phyloP scores from a whole-genome alignment of 306 rosid genomes.

The Prunus dulcis region DNA sequence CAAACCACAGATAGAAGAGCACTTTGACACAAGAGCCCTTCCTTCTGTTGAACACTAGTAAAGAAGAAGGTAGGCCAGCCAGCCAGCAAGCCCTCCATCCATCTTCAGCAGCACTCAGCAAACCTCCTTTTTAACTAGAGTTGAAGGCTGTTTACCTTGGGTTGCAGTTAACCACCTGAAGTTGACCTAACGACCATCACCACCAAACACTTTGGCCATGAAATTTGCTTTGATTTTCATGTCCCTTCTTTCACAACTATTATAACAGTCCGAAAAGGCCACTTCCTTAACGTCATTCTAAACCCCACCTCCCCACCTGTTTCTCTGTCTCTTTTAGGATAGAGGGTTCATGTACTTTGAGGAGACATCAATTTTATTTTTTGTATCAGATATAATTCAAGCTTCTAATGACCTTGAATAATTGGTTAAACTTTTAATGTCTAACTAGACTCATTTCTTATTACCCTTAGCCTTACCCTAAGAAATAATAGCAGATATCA shows the following conservation, averaged over 20 bases:
- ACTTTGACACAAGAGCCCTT: slow-evolving; percentile 20
- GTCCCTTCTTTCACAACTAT: slow-evolving; percentile 27
- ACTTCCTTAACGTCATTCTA: slow-evolving; percentile 1
- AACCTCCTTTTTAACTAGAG: slow-evolving; percentile 2
- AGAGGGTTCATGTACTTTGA: not conserved
- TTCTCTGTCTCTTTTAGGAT: not conserved
- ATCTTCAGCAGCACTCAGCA: not conserved
- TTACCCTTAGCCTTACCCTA: no score
- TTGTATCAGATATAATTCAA: not conserved
- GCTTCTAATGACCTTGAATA: not conserved
- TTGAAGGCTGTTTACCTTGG: slow-evolving; percentile 12
- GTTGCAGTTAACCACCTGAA: slow-evolving; percentile 52
- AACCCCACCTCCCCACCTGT: not conserved
- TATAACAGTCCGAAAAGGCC: slow-evolving; percentile 20
- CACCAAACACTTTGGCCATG: slow-evolving; percentile 24
- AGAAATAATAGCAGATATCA: not conserved
- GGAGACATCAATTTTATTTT: not conserved
- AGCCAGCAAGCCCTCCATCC: not conserved
- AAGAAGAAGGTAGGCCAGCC: slow-evolving; percentile 7
- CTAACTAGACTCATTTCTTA: no score
- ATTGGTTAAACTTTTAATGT: no score
- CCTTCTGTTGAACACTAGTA: slow-evolving; percentile 19
- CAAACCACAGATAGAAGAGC: slow-evolving; percentile 22
- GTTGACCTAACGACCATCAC: slow-evolving; percentile 41
- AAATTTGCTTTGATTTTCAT: slow-evolving; percentile 13